Conservation (phyloP, 1,284 basidiomycete genomes). For the Marasmius fiardii region DNA sequence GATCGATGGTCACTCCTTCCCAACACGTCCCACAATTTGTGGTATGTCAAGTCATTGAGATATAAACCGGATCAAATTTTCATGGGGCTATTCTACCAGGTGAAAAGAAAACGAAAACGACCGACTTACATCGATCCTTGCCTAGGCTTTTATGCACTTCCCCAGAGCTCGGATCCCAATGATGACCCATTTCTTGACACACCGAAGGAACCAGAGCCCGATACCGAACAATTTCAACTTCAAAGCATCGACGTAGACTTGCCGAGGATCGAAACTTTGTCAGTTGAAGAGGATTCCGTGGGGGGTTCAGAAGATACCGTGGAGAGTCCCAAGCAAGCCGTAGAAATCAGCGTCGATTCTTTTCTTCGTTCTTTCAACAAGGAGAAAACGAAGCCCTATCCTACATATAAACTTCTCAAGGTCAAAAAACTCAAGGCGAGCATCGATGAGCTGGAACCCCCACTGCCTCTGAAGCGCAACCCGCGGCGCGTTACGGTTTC, state of each 20-base stretch:
- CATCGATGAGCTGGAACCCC: neutral
- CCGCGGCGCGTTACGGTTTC: neutral
- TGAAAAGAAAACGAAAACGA: conserved; percentile 1
- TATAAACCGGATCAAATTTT: too few relatives aligned
- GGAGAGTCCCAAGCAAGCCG: neutral
- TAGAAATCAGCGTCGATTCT: neutral
- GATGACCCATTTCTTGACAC: too few relatives aligned
- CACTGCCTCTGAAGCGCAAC: neutral
- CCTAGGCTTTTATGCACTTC: neutral
- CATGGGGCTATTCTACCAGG: neutral
- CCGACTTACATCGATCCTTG: conserved; percentile 1
- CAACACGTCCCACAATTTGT: too few relatives aligned
- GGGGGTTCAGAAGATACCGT: neutral
- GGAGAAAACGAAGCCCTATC: neutral
- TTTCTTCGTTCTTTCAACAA: neutral
- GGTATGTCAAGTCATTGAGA: too few relatives aligned
- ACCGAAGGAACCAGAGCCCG: too few relatives aligned
- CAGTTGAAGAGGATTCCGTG: neutral
- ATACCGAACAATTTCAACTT: too few relatives aligned
- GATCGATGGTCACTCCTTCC: too few relatives aligned
- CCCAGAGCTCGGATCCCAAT: neutral
- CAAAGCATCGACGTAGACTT: neutral
- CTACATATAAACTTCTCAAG: neutral
- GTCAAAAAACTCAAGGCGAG: neutral
- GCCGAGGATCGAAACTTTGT: neutral